phyloP scores from a whole-genome alignment of 2,329 filamentous ascomycete species.

The Neurospora sp. region DNA sequence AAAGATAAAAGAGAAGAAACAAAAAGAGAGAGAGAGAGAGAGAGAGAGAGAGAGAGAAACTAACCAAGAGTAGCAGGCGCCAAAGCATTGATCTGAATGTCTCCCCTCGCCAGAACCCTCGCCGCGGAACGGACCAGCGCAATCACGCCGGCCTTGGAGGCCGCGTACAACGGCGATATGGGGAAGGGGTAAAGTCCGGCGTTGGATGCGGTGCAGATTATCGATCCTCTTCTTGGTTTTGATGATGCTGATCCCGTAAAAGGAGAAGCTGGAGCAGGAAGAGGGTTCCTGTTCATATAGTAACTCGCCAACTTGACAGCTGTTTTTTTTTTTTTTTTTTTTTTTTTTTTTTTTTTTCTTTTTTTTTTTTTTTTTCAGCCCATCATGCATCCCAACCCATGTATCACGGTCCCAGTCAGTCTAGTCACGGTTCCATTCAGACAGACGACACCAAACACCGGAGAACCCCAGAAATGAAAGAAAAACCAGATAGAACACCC shows the following conservation, averaged over 20 bases:
- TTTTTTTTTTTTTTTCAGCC: too few relatives aligned
- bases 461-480: too few relatives aligned
- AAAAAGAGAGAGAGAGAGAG: neutral
- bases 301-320: conserved; percentile 39
- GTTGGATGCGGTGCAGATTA: conserved; percentile 45
- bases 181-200: conserved; percentile 43
- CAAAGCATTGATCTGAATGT: conserved; percentile 41
- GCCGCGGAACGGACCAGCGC: conserved; percentile 39
- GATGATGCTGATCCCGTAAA: neutral
- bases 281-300: conserved; percentile 38
- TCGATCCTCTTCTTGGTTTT: conserved; percentile 27
- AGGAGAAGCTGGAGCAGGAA: neutral
- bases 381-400: too few relatives aligned
- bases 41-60: conserved; percentile 4
- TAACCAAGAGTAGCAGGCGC: conserved; percentile 41
- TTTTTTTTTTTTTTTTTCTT: too few relatives aligned
- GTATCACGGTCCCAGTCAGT: too few relatives aligned
- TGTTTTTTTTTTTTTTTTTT: conserved; percentile 12
- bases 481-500: too few relatives aligned
- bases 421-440: too few relatives aligned
- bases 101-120: conserved; percentile 25
- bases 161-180: conserved; percentile 38
- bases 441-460: too few relatives aligned
- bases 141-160: conserved; percentile 38
- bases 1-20: too few relatives aligned